Conservation (phyloP, 441 rosid genomes). For the Populus trichocarpa region DNA sequence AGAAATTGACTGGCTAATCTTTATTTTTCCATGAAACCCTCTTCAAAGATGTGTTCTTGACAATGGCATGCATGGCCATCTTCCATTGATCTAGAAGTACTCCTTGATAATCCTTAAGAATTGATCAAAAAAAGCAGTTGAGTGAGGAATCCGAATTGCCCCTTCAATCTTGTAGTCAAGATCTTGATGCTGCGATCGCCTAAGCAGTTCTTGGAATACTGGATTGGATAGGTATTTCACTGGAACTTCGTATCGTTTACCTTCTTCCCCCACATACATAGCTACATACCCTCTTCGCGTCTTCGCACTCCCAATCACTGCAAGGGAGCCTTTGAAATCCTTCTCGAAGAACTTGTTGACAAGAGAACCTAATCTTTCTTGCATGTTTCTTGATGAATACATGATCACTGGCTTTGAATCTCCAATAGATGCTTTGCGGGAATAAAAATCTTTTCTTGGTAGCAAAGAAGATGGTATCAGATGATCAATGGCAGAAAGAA, state of each 20-base stretch:
- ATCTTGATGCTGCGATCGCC: neutral
- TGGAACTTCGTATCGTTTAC: slow-evolving; percentile 13
- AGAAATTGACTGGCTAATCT: neutral
- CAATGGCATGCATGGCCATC: neutral
- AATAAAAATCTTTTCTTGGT: neutral
- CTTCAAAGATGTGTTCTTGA: neutral
- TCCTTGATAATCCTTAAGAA: neutral
- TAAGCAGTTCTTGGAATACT: slow-evolving; percentile 2
- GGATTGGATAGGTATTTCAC: neutral
- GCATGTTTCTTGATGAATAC: neutral
- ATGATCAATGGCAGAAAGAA: neutral
- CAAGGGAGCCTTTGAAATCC: neutral
- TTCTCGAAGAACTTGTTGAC: neutral
- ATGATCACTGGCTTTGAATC: neutral
- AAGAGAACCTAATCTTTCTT: neutral
- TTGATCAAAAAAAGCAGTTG: slow-evolving; percentile 4
- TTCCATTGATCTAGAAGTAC: neutral
- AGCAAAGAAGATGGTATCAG: neutral
- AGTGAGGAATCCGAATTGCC: slow-evolving; percentile 1
- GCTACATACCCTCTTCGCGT: neutral
- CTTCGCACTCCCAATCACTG: neutral
- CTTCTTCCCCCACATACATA: neutral
- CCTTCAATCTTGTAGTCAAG: slow-evolving; percentile 3
- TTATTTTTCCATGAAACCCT: neutral
- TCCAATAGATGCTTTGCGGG: neutral